Conservation (phyloP, 2,329 filamentous ascomycete species). For the Ceratocystis eucalypticola region DNA sequence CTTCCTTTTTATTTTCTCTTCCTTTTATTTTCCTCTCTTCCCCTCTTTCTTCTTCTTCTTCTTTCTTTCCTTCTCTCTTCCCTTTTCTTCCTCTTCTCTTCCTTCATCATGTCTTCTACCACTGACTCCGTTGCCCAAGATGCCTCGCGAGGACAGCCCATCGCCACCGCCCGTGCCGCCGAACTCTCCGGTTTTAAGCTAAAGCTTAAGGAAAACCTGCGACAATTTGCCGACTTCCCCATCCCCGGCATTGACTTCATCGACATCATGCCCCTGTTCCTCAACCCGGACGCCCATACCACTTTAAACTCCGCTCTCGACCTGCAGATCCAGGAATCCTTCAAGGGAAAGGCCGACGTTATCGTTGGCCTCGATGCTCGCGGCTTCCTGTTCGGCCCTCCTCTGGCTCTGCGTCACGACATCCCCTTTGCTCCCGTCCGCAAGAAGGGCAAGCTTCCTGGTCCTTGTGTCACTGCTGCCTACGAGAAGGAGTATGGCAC, state of each 20-base stretch:
- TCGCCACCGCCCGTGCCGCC: slow-evolving; percentile 48
- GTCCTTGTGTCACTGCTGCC: slow-evolving; percentile 67
- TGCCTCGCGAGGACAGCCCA: slow-evolving; percentile 51
- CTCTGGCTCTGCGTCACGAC: slow-evolving; percentile 67
- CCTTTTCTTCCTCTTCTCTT: slow-evolving; percentile 23
- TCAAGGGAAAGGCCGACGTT: slow-evolving; percentile 62
- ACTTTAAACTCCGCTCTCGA: slow-evolving; percentile 73
- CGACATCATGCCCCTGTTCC: slow-evolving; percentile 95
- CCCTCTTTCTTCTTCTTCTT: slow-evolving; percentile 20
- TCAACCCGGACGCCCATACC: slow-evolving; percentile 58
- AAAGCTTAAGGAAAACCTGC: slow-evolving; percentile 59
- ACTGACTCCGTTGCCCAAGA: slow-evolving; percentile 31
- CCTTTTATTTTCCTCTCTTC: slow-evolving; percentile 4
- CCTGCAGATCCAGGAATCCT: slow-evolving; percentile 58
- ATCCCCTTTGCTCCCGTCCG: slow-evolving; percentile 84
- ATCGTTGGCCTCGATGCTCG: slow-evolving; percentile 87
- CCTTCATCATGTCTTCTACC: slow-evolving; percentile 24
- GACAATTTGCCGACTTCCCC: slow-evolving; percentile 85
- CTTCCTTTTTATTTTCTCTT: slow-evolving; percentile 3
- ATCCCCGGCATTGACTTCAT: slow-evolving; percentile 88
- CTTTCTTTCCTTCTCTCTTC: slow-evolving; percentile 24
- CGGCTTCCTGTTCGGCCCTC: slow-evolving; percentile 89
- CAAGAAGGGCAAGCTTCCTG: slow-evolving; percentile 92
- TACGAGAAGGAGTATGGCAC: slow-evolving; percentile 94
- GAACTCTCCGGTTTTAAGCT: slow-evolving; percentile 55